A percentile compares a stretch with the other conserved stretches of the same genome.
These are phyloP conservation scores for Schoenoplectus tabernaemontani DNA, from an alignment of 202 grass and related monocot genomes.

Conservation along the genomic window DNA sequence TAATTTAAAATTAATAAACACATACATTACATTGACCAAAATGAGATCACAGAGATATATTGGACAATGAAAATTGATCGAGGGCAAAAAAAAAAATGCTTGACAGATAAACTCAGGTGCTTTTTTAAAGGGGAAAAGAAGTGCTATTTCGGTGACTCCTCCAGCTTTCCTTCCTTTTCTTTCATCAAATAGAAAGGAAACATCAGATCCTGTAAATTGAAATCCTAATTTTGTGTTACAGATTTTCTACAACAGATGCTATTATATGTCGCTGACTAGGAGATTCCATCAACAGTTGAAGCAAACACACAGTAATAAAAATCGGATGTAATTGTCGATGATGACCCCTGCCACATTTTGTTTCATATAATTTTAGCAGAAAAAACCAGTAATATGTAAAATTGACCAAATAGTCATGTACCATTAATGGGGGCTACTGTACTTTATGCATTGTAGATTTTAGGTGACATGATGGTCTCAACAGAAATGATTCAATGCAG, in stretches of 20 bases:
- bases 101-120: neutral
- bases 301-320: neutral
- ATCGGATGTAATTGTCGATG: neutral
- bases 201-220: neutral
- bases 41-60: no score
- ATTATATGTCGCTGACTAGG: neutral
- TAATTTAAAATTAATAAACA: no score
- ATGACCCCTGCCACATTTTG: neutral
- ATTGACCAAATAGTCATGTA: neutral
- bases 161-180: no score
- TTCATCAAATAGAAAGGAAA: neutral
- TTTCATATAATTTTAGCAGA: neutral
- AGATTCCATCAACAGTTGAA: neutral
- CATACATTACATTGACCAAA: no score
- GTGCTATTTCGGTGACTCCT: no score
- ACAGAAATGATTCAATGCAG: neutral
- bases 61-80: no score
- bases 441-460: neutral
- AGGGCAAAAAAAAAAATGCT: neutral
- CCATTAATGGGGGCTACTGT: neutral
- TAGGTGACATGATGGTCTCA: neutral
- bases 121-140: no score
- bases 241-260: neutral
- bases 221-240: neutral
- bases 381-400: neutral